A percentile compares a stretch with the other conserved stretches of the same genome.
phyloP scores from a whole-genome alignment of 352 stramenopile species.

The Chloridella minuta region DNA sequence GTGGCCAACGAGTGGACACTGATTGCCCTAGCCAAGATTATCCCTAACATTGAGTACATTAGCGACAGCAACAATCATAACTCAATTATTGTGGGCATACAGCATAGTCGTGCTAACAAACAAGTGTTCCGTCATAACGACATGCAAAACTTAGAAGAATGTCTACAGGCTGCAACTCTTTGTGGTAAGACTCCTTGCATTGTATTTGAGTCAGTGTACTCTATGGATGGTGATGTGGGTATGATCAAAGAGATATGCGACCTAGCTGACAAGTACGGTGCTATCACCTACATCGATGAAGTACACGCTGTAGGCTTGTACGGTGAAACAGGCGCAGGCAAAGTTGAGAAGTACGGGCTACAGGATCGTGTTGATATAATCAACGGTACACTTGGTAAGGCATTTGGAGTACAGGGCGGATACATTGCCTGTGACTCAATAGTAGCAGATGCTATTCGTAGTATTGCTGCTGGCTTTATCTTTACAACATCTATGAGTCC shows the following conservation, averaged over 20 bases:
- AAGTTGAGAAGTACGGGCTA: slow-evolving; percentile 44
- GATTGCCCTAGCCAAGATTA: slow-evolving; percentile 46
- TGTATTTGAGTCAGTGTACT: slow-evolving; percentile 57
- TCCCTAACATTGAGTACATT: slow-evolving; percentile 47
- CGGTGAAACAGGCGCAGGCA: slow-evolving; percentile 37
- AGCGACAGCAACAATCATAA: slow-evolving; percentile 54
- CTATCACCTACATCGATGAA: slow-evolving; percentile 56
- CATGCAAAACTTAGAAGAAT: slow-evolving; percentile 30
- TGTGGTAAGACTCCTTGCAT: slow-evolving; percentile 23
- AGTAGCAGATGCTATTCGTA: slow-evolving; percentile 46
- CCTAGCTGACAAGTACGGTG: slow-evolving; percentile 45
- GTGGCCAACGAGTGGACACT: slow-evolving; percentile 54
- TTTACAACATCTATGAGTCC: slow-evolving; percentile 52
- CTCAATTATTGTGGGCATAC: slow-evolving; percentile 60
- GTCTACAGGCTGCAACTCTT: no score
- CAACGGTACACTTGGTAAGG: slow-evolving; percentile 48
- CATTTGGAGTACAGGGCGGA: slow-evolving; percentile 50
- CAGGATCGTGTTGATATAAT: slow-evolving; percentile 48
- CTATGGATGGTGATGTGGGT: slow-evolving; percentile 58
- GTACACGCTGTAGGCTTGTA: slow-evolving; percentile 51
- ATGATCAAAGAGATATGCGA: slow-evolving; percentile 35
- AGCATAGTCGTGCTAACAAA: slow-evolving; percentile 46
- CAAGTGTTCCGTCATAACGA: slow-evolving; percentile 61
- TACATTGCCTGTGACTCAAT: slow-evolving; percentile 44
- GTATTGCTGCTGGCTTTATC: slow-evolving; percentile 43